Conservation (phyloP, 768 basidiomycete species). For the Termitomyces bulborhizus region DNA sequence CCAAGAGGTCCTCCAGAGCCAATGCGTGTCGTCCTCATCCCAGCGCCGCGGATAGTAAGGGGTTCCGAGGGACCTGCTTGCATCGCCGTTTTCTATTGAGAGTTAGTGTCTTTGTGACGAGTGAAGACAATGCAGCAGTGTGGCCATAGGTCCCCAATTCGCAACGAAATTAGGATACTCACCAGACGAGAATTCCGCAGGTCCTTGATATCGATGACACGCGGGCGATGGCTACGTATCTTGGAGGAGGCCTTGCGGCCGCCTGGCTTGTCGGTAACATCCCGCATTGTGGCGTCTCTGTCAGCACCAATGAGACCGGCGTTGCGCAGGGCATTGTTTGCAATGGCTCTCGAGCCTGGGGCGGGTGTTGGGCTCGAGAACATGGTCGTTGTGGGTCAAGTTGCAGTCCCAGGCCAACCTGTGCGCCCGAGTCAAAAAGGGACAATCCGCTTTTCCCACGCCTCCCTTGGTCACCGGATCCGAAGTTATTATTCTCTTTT, state of each 20-base stretch:
- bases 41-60: conserved; percentile 62
- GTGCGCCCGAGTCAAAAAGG: conserved; percentile 28
- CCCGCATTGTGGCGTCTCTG: conserved; percentile 70
- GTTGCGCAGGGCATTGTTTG: conserved; percentile 54
- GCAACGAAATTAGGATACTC: conserved; percentile 41
- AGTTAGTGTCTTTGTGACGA: background rate
- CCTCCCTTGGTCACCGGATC: background rate
- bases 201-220: conserved; percentile 57
- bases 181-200: conserved; percentile 53
- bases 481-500: background rate
- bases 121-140: background rate
- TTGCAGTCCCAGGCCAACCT: conserved; percentile 14
- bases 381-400: conserved; percentile 6
- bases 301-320: conserved; percentile 78
- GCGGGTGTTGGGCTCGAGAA: conserved; percentile 55
- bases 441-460: conserved; percentile 23
- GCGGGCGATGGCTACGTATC: conserved; percentile 52
- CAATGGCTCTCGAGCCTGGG: conserved; percentile 52
- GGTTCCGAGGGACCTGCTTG: conserved; percentile 43
- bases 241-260: conserved; percentile 67
- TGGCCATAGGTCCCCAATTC: background rate
- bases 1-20: background rate
- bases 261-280: conserved; percentile 61
- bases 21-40: background rate
- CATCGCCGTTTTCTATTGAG: conserved; percentile 25